Evolutionary conservation across 768 basidiomycete species (phyloP), one percentile per base, ranked within the genome.

Genomic region (Xerocomus brunneocitrinus): DNA sequence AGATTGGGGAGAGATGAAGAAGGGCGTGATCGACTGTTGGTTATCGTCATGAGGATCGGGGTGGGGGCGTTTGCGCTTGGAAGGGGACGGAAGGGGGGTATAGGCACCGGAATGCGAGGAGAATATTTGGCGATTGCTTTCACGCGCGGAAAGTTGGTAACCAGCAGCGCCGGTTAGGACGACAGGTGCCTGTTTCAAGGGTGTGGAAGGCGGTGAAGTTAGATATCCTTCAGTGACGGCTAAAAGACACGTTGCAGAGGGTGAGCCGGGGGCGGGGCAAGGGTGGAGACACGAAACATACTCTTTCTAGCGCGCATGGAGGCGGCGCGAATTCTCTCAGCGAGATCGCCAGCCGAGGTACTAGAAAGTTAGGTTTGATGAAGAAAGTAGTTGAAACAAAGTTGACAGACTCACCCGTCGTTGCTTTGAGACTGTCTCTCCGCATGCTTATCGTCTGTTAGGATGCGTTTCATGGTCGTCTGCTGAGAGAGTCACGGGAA

Each of bases 201-300:
- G 63, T 51, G 61, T 62, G n/a, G 59, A 61, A 49, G 68, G 58
- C 63, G 49, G 76, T 76, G 56, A 71, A 66, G 47, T 76, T 74
- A 47, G 76, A 72, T 86, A 87, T 51, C 85, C 85, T 67, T 86
- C 79, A 22, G 71, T 72, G 47, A 87, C 85, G 63, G 72, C 84
- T 87, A 58, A 24, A 58, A 50, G 54, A 62, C 53, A 58, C 57
- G 63, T 62, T 51, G 55, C 38, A 58, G 51, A 58, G 49, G 61
- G 64, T 66, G 47, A 62, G 64, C 68, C 61, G 44, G 56, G 53
- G 56, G 60, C 49, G 52, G 56, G 53, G 56, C 60, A 55, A 50
- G 56, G 13, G 52, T 40, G 49, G 48, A 59, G 47, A 50, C 27
- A 49, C 47, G 55, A 58, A 45, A 67, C 78, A 63, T 65, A 87